Evolutionary conservation across 2,329 filamentous ascomycete genomes (phyloP).

Genomic region (Fusarium mundagurra): DNA sequence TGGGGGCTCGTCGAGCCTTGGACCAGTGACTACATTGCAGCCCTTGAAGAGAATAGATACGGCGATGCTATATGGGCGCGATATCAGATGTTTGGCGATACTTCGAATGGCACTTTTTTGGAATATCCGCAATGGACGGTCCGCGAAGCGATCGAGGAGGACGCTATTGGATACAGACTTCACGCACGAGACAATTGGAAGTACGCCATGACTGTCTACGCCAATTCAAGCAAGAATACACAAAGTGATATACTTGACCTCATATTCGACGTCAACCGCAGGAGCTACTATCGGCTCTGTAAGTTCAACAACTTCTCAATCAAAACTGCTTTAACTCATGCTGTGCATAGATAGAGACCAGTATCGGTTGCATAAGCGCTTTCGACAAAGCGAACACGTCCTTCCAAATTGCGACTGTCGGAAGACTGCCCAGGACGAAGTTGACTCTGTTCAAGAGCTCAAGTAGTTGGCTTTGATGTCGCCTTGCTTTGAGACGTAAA

Average conservation of each 20-base stretch:
- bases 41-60: neutral
- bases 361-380: neutral
- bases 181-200: neutral
- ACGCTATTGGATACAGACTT: neutral
- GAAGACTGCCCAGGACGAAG: neutral
- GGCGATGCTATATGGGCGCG: neutral
- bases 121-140: neutral
- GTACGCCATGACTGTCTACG: neutral
- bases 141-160: neutral
- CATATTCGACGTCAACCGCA: neutral
- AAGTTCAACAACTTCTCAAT: neutral
- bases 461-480: neutral
- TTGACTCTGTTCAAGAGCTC: neutral
- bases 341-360: neutral
- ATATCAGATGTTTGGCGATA: neutral
- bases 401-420: neutral
- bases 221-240: neutral
- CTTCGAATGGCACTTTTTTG: neutral
- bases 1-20: neutral
- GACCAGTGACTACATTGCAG: neutral
- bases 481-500: too few species aligned
- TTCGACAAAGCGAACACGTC: neutral
- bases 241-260: neutral
- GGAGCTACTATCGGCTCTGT: neutral
- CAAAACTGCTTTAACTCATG: neutral